Evolutionary conservation across 306 rosid genomes (phyloP).

Genomic region (Alnus rubra): DNA sequence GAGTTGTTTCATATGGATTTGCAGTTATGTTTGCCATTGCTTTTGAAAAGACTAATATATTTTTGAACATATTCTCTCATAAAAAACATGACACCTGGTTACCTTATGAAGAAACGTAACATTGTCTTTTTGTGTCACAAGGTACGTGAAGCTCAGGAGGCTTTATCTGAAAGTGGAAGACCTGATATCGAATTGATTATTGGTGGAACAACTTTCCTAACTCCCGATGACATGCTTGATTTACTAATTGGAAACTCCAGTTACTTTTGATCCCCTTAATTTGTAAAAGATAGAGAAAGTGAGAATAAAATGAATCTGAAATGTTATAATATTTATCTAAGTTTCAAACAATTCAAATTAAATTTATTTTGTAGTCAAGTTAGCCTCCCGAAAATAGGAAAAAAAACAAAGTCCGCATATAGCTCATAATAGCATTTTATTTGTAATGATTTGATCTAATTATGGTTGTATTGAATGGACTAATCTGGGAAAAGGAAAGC

Average conservation of each 20-base stretch:
- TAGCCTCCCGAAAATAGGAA: too few species aligned
- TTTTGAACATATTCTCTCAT: conserved; percentile 5
- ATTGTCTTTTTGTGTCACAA: conserved; percentile 26
- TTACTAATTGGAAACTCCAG: conserved; percentile 65
- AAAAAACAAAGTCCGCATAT: too few species aligned
- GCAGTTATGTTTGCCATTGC: background rate
- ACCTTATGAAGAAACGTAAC: conserved; percentile 25
- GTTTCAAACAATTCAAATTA: too few species aligned
- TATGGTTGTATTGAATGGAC: too few species aligned
- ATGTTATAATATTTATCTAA: background rate
- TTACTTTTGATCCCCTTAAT: conserved; percentile 39
- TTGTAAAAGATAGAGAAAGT: conserved; percentile 10
- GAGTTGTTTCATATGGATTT: background rate
- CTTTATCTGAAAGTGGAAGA: conserved; percentile 78
- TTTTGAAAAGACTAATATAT: background rate
- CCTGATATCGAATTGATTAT: conserved; percentile 83
- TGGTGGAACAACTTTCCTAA: conserved; percentile 85
- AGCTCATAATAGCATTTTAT: too few species aligned
- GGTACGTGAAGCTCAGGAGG: conserved; percentile 90
- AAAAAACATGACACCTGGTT: conserved; percentile 16
- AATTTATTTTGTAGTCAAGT: too few species aligned
- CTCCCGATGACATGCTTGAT: conserved; percentile 78
- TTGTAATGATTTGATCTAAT: too few species aligned
- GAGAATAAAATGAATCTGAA: conserved; percentile 14
- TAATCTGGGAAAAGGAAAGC: too few species aligned